Base-by-base conservation (phyloP, 768 basidiomycete genomes). In the Mycena capillaripes region DNA sequence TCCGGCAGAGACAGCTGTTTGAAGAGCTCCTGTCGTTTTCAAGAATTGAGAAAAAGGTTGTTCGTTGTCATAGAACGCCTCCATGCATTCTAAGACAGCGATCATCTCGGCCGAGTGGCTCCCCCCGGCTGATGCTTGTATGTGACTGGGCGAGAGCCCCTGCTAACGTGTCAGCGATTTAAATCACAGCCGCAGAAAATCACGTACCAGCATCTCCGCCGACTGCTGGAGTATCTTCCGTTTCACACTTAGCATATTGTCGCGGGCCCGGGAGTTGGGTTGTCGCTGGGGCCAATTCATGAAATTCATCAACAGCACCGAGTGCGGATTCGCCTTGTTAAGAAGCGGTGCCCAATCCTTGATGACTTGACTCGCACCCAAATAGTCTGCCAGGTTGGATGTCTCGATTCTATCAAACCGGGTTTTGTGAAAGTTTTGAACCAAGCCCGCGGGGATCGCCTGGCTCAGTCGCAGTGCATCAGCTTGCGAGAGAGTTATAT, bases 381-480 rank as follows among this genome's bases (percentile, higher is more conserved):
- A 61, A 17, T 76, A 72, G 68, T 86, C 86, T 23, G 78, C 76
- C 75, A 85, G 74, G 70, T 81, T 79, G 5, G 81, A 83, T 3
- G 81, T 73, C 71, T 86, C 85, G 27, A 86, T 79, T 25, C 85
- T 79, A 70, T 86, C 85, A 62, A 87, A 86, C 32, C 79, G 79
- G 23, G 80, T 80, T 27, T 80, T 80, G 11, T 77, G 66, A 53
- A 86, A 86, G 4, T 81, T 78, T 9, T 83, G 84, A 11, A 86
- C 73, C 40, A 80, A 79, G 14, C 82, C 83, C 27, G 81, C 79
- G 23, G 81, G 79, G n/a, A 89, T 83, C 0, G 78, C 81, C 58
- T 81, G 81, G 0, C 87, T 82, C 27, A 90, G 83, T 16, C 81
- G 66, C 36, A 80, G 78, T 7, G 88, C 82, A 65, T 90, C 86